A percentile compares a stretch with the other conserved stretches of the same genome.
Conservation (phyloP, 2,329 filamentous ascomycete genomes). For the Capronia americana region DNA sequence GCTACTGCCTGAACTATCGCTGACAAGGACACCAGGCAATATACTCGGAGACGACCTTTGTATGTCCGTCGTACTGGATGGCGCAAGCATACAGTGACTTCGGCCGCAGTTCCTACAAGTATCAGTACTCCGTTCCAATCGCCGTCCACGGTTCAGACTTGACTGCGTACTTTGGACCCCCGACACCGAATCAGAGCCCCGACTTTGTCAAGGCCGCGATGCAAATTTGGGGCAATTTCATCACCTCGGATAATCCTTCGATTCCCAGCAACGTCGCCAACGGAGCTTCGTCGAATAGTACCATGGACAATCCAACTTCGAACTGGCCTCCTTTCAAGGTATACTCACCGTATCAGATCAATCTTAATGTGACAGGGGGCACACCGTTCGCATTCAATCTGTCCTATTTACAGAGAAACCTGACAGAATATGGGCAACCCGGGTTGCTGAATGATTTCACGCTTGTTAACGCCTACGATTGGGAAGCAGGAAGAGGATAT, state of each 20-base stretch:
- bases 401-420: constrained; percentile 36
- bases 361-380: constrained; percentile 57
- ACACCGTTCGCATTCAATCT: constrained; percentile 31
- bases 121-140: constrained; percentile 60
- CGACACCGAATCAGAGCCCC: constrained; percentile 39
- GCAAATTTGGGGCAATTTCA: constrained; percentile 57
- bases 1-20: background rate
- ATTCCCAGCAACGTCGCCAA: constrained; percentile 45
- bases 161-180: constrained; percentile 28
- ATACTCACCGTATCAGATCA: constrained; percentile 48
- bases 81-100: constrained; percentile 57
- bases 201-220: constrained; percentile 51
- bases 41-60: constrained; percentile 62
- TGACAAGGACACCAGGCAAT: constrained; percentile 49
- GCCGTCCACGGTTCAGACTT: constrained; percentile 59
- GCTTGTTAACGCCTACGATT: constrained; percentile 52
- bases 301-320: constrained; percentile 30
- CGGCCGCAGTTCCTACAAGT: constrained; percentile 60
- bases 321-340: constrained; percentile 49
- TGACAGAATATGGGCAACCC: constrained; percentile 42
- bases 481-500: constrained; percentile 57
- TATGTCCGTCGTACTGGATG: constrained; percentile 63
- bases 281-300: constrained; percentile 41
- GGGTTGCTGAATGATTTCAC: constrained; percentile 50
- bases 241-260: constrained; percentile 51